These are phyloP conservation scores for Penicillium sp. DNA, from an alignment of 2,329 filamentous ascomycete species.

Conservation along the genomic window DNA sequence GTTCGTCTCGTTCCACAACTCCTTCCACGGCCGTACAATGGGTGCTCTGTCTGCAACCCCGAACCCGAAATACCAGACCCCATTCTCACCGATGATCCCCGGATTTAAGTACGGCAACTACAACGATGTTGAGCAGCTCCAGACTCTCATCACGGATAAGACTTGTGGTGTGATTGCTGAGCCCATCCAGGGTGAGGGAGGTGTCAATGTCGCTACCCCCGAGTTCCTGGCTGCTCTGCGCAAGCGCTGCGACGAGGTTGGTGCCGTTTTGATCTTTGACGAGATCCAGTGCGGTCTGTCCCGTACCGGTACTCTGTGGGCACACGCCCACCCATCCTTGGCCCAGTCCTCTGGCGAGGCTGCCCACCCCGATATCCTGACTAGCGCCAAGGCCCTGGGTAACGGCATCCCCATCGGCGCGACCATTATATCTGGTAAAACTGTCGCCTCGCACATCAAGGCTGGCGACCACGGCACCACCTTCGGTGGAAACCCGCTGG, in stretches of 20 bases:
- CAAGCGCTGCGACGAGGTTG: slow-evolving; percentile 76
- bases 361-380: slow-evolving; percentile 89
- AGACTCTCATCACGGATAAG: slow-evolving; percentile 69
- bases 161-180: slow-evolving; percentile 95
- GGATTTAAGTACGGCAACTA: slow-evolving; percentile 83
- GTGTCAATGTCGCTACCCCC: slow-evolving; percentile 75
- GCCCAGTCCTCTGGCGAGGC: slow-evolving; percentile 47
- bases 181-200: slow-evolving; percentile 95
- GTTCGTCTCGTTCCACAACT: slow-evolving; percentile 82
- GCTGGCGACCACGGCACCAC: slow-evolving; percentile 88
- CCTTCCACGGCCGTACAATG: slow-evolving; percentile 97
- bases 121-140: slow-evolving; percentile 72
- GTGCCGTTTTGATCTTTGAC: slow-evolving; percentile 86
- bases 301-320: slow-evolving; percentile 86
- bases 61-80: slow-evolving; percentile 95
- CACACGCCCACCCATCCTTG: slow-evolving; percentile 67
- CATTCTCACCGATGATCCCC: slow-evolving; percentile 91
- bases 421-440: slow-evolving; percentile 59
- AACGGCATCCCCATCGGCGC: slow-evolving; percentile 96
- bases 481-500: slow-evolving; percentile 87
- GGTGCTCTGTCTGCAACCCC: slow-evolving; percentile 91
- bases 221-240: slow-evolving; percentile 84
- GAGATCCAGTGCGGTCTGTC: slow-evolving; percentile 95
- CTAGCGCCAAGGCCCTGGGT: slow-evolving; percentile 90
- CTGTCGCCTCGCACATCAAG: slow-evolving; percentile 64